Percentiles rank a stretch among this genome's conserved stretches.
These are phyloP conservation scores for Diaporthe sp. DNA, from an alignment of 2,329 filamentous ascomycete species.

Conservation along the genomic window DNA sequence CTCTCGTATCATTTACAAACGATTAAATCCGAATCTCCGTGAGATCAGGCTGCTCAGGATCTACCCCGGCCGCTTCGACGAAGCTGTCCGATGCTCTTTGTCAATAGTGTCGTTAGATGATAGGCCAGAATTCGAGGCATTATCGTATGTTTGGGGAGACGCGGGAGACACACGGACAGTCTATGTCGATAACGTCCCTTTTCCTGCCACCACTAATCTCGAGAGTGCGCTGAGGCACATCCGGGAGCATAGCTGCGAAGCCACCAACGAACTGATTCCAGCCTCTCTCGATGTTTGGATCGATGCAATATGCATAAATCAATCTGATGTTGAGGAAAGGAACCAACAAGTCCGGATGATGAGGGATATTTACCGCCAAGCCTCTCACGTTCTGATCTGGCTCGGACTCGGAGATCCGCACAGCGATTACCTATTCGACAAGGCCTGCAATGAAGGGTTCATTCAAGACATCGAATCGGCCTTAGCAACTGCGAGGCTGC, in stretches of 20 bases:
- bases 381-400: neutral
- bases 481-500: neutral
- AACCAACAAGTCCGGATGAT: neutral
- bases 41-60: neutral
- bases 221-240: neutral
- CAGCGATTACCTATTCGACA: neutral
- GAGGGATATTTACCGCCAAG: neutral
- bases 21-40: neutral
- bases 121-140: neutral
- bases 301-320: neutral
- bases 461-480: neutral
- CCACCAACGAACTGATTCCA: neutral
- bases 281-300: neutral
- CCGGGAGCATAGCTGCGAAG: neutral
- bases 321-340: neutral
- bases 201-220: neutral
- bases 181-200: neutral
- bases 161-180: neutral
- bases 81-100: neutral
- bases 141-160: neutral
- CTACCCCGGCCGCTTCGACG: too few relatives aligned
- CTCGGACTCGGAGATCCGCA: neutral
- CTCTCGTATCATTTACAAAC: neutral
- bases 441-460: neutral
- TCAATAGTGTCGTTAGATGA: neutral